These are phyloP conservation scores for Tubosaeta sp. DNA, from an alignment of 768 basidiomycete genomes.

Conservation along the genomic window DNA sequence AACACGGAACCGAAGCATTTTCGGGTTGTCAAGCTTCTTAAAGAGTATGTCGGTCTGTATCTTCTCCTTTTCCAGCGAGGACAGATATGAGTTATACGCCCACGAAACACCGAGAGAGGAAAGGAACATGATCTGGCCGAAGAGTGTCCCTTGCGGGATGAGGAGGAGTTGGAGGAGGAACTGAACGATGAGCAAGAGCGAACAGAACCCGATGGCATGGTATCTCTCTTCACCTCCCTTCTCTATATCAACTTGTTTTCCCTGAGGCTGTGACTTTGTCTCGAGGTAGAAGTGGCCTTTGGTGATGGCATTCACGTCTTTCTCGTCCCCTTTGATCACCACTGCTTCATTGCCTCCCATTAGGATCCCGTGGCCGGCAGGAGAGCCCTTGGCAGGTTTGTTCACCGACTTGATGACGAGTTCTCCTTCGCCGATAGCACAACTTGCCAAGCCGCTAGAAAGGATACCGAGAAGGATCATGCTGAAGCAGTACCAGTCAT, in stretches of 20 bases:
- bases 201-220: conserved; percentile 19
- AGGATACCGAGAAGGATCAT: conserved; percentile 33
- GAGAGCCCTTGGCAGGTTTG: conserved; percentile 12
- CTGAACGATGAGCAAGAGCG: conserved; percentile 26
- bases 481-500: conserved; percentile 30
- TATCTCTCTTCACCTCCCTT: neutral
- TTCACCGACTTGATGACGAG: conserved; percentile 13
- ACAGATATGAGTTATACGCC: conserved; percentile 31
- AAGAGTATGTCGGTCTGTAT: conserved; percentile 17
- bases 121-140: conserved; percentile 35
- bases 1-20: neutral
- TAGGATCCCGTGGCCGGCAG: conserved; percentile 29
- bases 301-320: conserved; percentile 27
- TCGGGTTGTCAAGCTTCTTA: conserved; percentile 1
- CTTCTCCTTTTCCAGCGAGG: conserved; percentile 33
- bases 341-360: conserved; percentile 15
- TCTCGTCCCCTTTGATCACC: conserved; percentile 26
- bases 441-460: conserved; percentile 25
- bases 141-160: conserved; percentile 28
- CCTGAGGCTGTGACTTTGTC: too few species aligned
- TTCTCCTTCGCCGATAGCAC: conserved; percentile 23
- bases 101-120: conserved; percentile 30
- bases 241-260: neutral
- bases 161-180: conserved; percentile 32
- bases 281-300: conserved; percentile 26